Evolutionary conservation across 768 basidiomycete genomes (phyloP).

Genomic region (Holtermannia corniformis): DNA sequence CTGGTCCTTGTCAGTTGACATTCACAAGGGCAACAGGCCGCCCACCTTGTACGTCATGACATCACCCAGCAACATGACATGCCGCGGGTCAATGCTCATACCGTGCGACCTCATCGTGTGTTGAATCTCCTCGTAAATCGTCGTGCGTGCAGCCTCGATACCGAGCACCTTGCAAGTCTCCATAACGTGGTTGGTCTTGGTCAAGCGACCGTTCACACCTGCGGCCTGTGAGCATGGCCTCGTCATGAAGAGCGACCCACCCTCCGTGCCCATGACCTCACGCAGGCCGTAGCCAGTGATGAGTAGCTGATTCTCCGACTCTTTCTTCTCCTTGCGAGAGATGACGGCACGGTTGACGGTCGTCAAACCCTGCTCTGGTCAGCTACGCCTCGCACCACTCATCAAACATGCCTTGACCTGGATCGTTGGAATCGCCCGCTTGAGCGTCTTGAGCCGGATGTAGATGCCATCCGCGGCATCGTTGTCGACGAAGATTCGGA

Average conservation of each 20-base stretch:
- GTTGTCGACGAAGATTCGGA: conserved; percentile 44
- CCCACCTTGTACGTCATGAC: conserved; percentile 94
- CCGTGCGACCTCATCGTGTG: conserved; percentile 95
- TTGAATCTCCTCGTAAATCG: conserved; percentile 94
- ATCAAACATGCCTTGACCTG: conserved; percentile 66
- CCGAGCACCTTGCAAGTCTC: conserved; percentile 92
- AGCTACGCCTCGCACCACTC: neutral
- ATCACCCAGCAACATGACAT: conserved; percentile 96
- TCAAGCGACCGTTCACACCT: conserved; percentile 88
- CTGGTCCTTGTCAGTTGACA: conserved; percentile 43
- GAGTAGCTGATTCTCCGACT: conserved; percentile 80
- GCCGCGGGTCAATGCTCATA: conserved; percentile 97
- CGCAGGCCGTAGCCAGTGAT: conserved; percentile 96
- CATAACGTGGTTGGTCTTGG: conserved; percentile 94
- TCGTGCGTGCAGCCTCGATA: conserved; percentile 87
- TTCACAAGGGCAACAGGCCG: neutral
- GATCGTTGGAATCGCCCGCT: conserved; percentile 69
- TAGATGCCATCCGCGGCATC: conserved; percentile 36
- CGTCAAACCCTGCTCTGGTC: conserved; percentile 58
- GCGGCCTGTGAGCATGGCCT: neutral
- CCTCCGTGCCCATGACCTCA: conserved; percentile 94
- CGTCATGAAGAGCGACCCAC: conserved; percentile 43
- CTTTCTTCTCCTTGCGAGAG: conserved; percentile 84
- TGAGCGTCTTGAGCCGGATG: conserved; percentile 62
- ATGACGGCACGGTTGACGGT: conserved; percentile 88